Evolutionary conservation across 345 rosid species (phyloP).

Genomic region (Eutrema japonicum): DNA sequence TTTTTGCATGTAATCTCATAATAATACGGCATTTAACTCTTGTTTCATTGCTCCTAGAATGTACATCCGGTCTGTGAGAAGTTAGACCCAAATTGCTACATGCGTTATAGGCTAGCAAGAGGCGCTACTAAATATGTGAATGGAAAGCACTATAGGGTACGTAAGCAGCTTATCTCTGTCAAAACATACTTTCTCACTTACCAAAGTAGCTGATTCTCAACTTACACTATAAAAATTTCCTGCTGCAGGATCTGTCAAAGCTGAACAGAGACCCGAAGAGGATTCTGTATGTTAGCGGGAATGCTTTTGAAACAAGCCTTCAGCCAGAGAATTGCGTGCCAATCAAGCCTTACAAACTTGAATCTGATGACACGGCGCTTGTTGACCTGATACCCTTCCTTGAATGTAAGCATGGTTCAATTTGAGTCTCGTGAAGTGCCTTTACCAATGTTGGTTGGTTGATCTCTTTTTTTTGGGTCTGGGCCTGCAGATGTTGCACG

Average conservation of each 20-base stretch:
- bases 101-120: constrained; percentile 77
- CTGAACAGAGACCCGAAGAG: constrained; percentile 87
- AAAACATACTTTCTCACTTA: background rate
- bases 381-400: constrained; percentile 97
- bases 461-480: background rate
- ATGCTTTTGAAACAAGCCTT: constrained; percentile 78
- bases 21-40: constrained; percentile 10
- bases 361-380: constrained; percentile 83
- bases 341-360: constrained; percentile 78
- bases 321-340: constrained; percentile 91
- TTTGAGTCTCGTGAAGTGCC: background rate
- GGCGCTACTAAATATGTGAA: constrained; percentile 83
- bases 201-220: constrained; percentile 23
- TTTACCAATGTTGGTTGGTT: constrained; percentile 20
- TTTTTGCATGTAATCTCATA: constrained; percentile 5
- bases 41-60: constrained; percentile 54
- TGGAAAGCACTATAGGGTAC: constrained; percentile 90
- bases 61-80: constrained; percentile 84
- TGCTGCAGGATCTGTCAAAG: constrained; percentile 90
- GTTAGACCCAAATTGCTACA: constrained; percentile 72
- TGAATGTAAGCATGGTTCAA: constrained; percentile 65
- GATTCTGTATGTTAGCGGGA: constrained; percentile 79
- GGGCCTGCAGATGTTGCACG: constrained; percentile 79
- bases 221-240: constrained; percentile 11
- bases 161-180: constrained; percentile 33